Evolutionary conservation across 2,329 filamentous ascomycete genomes (phyloP).

Genomic region (Fusarium tricinctum): DNA sequence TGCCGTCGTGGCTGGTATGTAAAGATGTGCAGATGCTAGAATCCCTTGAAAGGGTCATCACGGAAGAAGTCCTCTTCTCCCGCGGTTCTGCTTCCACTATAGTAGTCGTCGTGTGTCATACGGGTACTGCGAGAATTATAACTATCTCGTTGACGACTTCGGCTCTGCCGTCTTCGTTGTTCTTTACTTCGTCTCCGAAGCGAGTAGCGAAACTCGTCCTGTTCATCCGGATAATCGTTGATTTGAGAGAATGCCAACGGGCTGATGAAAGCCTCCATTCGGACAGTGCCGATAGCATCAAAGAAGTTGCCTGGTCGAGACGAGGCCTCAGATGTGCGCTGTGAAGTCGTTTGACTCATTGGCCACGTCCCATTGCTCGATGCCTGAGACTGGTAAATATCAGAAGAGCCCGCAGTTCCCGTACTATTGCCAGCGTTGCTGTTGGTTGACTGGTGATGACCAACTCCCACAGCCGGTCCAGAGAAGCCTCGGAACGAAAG

Average conservation of each 20-base stretch:
- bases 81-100: slow-evolving; percentile 61
- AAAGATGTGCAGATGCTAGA: slow-evolving; percentile 57
- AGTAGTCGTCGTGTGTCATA: slow-evolving; percentile 62
- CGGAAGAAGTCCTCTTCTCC: slow-evolving; percentile 70
- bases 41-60: slow-evolving; percentile 74
- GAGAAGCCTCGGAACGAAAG: slow-evolving; percentile 86
- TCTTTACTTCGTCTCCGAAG: slow-evolving; percentile 70
- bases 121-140: slow-evolving; percentile 62
- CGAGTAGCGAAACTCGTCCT: slow-evolving; percentile 64
- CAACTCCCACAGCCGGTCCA: slow-evolving; percentile 60
- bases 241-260: slow-evolving; percentile 67
- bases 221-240: slow-evolving; percentile 63
- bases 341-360: slow-evolving; percentile 61
- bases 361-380: slow-evolving; percentile 62
- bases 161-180: slow-evolving; percentile 64
- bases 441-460: slow-evolving; percentile 64
- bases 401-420: slow-evolving; percentile 71
- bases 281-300: slow-evolving; percentile 88
- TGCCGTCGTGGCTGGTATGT: slow-evolving; percentile 23
- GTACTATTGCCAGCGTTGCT: slow-evolving; percentile 71
- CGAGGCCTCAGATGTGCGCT: slow-evolving; percentile 69
- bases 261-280: slow-evolving; percentile 97
- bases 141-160: slow-evolving; percentile 68
- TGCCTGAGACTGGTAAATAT: slow-evolving; percentile 70
- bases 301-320: slow-evolving; percentile 76